phyloP scores from a whole-genome alignment of 805 yeast genomes.

The Yamadazyma nakazawae region DNA sequence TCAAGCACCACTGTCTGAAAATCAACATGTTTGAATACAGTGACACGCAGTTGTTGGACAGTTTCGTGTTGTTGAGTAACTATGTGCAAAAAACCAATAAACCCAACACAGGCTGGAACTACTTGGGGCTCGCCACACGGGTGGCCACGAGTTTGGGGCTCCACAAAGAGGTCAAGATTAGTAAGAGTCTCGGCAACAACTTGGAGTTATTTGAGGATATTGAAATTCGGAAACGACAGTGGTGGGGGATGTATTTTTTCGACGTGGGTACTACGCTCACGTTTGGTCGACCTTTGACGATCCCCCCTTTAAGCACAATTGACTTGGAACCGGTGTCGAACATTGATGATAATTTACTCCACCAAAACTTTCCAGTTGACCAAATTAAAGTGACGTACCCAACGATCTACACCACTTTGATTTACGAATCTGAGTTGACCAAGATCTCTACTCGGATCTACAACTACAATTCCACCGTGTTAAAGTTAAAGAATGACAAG shows the following conservation, averaged over 20 bases:
- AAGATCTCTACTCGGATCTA: slow-evolving; percentile 20
- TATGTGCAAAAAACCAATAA: slow-evolving; percentile 19
- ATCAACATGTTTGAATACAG: slow-evolving; percentile 19
- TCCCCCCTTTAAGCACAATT: slow-evolving; percentile 20
- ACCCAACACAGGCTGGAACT: slow-evolving; percentile 21
- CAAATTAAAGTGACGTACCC: slow-evolving; percentile 16
- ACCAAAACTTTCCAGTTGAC: slow-evolving; percentile 12
- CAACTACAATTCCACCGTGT: slow-evolving; percentile 18
- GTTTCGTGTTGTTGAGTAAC: slow-evolving; percentile 19
- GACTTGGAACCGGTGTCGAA: slow-evolving; percentile 18
- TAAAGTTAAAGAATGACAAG: slow-evolving; percentile 19
- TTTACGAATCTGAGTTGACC: slow-evolving; percentile 19
- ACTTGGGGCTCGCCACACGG: slow-evolving; percentile 19
- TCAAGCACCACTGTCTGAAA: slow-evolving; percentile 13
- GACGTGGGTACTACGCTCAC: slow-evolving; percentile 21
- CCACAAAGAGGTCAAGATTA: slow-evolving; percentile 19
- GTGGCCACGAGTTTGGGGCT: slow-evolving; percentile 21
- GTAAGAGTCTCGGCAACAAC: slow-evolving; percentile 4
- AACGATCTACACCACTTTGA: slow-evolving; percentile 19
- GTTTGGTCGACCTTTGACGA: slow-evolving; percentile 20
- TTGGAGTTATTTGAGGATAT: slow-evolving; percentile 16
- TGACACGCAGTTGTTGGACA: slow-evolving; percentile 18
- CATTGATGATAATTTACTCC: slow-evolving; percentile 16
- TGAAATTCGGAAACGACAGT: slow-evolving; percentile 19
- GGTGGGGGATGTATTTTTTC: slow-evolving; percentile 23